Evolutionary conservation across 139 green algal genomes (phyloP).

Genomic region (Chlamydomonas sp.): DNA sequence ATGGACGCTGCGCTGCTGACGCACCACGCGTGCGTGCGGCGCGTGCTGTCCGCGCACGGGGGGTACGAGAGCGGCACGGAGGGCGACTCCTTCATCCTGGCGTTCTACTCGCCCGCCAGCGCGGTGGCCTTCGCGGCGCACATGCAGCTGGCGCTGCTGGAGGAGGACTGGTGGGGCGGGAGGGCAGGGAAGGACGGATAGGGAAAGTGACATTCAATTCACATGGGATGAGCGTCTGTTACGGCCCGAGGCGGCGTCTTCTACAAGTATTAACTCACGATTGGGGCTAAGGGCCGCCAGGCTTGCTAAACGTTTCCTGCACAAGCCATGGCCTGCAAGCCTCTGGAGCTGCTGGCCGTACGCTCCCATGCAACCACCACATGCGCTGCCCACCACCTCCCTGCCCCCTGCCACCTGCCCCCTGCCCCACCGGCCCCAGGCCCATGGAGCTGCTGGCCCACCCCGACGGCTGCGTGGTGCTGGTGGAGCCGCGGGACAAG

Average conservation of each 20-base stretch:
- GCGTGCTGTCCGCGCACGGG: conserved; percentile 22
- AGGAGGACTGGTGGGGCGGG: neutral
- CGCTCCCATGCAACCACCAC: too few relatives aligned
- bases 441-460: conserved; percentile 19
- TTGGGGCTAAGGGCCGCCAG: too few relatives aligned
- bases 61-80: conserved; percentile 58
- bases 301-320: too few relatives aligned
- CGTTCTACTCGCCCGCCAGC: conserved; percentile 38
- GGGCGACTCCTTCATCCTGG: conserved; percentile 58
- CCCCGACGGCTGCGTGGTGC: neutral
- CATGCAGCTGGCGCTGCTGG: conserved; percentile 2
- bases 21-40: conserved; percentile 47
- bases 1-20: conserved; percentile 44
- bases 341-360: too few relatives aligned
- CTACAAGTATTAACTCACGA: too few relatives aligned
- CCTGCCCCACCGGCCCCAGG: neutral
- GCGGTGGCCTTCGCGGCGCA: conserved; percentile 27
- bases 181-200: too few relatives aligned
- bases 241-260: too few relatives aligned
- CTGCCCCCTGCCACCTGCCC: too few relatives aligned
- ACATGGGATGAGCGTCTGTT: too few relatives aligned
- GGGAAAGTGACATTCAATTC: too few relatives aligned
- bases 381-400: too few relatives aligned
- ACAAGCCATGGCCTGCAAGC: too few relatives aligned
- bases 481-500: neutral